Evolutionary conservation across 148 eudicot species (phyloP), one percentile per base, ranked within the genome.

Genomic region (Fagopyrum tataricum): DNA sequence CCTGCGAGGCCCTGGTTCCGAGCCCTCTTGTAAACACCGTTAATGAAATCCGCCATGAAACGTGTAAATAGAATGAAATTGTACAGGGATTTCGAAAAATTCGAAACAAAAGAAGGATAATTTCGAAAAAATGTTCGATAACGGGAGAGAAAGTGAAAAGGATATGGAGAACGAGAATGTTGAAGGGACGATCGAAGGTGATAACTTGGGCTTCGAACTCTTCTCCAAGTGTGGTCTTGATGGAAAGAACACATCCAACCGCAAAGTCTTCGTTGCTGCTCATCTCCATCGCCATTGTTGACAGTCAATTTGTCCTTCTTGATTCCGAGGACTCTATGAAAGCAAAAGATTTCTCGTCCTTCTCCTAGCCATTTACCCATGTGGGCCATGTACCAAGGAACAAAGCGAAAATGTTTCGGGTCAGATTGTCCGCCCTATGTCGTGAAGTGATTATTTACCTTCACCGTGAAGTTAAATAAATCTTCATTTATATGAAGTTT

Each of bases 121-220:
- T 23, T 59, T 59, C 11, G 43, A 14, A 73, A 69, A 84, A 73
- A 76, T 71, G 64, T 20, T 44, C 37, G 1, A 77, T 5, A 20
- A 2, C 44, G 75, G 5, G 59, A 18, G 49, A 23, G 4, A 0
- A 7, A 4, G 41, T 9, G 18, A 48, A 17, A 87, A 91, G 95
- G 96, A 92, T 92, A 92, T 95, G 97, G 87, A 95, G 92, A 13
- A 90, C 86, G 73, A 91, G 91, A 73, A 95, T 83, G 83, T 90
- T 91, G 81, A 91, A 91, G 37, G 79, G 85, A 11, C 77, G 86
- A 71, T 91, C 97, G 67, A 83, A 95, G 61, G 97, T 78, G 81
- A 95, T 84, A 66, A 95, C 86, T 85, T 87, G 96, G 51, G 84
- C 93, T 71, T 95, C 93, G 40, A 95, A 90, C 77, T 90, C 93